Percentiles rank a stretch among this genome's conserved stretches.
Conservation (phyloP, 2,329 filamentous ascomycete species). For the Cercospora sp. region DNA sequence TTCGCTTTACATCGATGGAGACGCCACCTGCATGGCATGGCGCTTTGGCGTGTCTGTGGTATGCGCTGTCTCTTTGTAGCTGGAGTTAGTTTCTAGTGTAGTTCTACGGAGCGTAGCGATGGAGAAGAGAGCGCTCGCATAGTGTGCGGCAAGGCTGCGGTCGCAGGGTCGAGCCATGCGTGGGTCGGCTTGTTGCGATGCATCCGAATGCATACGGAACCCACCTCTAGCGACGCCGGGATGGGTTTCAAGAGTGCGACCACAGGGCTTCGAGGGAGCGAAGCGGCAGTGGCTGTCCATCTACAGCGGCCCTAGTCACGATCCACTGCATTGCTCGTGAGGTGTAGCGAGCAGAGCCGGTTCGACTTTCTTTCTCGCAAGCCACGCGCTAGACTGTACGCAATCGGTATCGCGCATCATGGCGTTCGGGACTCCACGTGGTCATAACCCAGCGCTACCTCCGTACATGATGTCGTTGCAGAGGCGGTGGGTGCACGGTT, state of each 20-base stretch:
- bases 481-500: neutral
- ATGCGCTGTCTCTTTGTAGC: neutral
- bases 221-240: neutral
- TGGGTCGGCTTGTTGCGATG: neutral
- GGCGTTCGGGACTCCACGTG: constrained; percentile 12
- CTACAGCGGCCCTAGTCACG: too few relatives aligned
- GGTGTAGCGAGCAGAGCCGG: neutral
- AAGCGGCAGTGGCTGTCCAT: too few relatives aligned
- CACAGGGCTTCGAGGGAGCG: neutral
- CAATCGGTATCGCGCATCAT: constrained; percentile 4
- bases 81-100: neutral
- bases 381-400: neutral
- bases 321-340: too few relatives aligned
- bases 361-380: neutral
- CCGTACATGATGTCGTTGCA: neutral
- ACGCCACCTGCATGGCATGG: neutral
- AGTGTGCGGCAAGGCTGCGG: neutral
- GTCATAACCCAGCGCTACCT: neutral
- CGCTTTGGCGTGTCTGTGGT: neutral
- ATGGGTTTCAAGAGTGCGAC: neutral
- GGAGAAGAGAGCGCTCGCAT: neutral
- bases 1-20: neutral
- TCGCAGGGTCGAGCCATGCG: neutral
- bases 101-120: neutral
- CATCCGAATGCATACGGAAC: neutral